These are phyloP conservation scores for Colletotrichum incanum DNA, from an alignment of 2,329 filamentous ascomycete genomes.

Conservation along the genomic window DNA sequence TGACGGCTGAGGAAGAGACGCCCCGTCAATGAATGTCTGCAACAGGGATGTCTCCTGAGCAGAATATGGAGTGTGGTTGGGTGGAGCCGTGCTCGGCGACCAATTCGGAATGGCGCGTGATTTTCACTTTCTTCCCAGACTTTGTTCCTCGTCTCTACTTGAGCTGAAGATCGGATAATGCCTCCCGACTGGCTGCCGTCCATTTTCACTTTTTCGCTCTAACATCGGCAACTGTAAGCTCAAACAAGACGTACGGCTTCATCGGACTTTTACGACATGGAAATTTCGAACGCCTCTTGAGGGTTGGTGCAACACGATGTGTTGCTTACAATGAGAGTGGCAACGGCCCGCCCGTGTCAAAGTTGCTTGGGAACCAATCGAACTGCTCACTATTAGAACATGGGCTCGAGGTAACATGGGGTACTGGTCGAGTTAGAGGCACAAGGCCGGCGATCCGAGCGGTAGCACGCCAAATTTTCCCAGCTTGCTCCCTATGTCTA, in stretches of 20 bases:
- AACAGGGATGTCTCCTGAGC: slow-evolving; percentile 28
- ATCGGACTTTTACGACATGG: not conserved
- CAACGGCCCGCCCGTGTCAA: slow-evolving; percentile 35
- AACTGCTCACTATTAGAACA: slow-evolving; percentile 15
- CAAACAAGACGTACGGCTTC: slow-evolving; percentile 25
- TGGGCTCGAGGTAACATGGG: slow-evolving; percentile 28
- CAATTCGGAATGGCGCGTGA: slow-evolving; percentile 26
- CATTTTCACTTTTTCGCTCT: slow-evolving; percentile 37
- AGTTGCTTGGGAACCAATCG: slow-evolving; percentile 13
- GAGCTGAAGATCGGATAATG: slow-evolving; percentile 21
- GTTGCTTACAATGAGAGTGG: slow-evolving; percentile 8
- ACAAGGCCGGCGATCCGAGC: not conserved
- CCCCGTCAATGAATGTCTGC: not conserved
- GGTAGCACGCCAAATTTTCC: slow-evolving; percentile 18
- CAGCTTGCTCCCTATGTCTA: slow-evolving; percentile 1
- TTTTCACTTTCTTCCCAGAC: slow-evolving; percentile 41
- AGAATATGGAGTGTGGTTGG: slow-evolving; percentile 1
- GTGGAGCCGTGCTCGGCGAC: slow-evolving; percentile 34
- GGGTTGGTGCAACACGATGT: not conserved
- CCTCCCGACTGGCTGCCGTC: slow-evolving; percentile 24
- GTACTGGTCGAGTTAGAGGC: not conserved
- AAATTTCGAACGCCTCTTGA: too few relatives aligned
- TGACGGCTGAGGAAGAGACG: not conserved
- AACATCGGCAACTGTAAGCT: slow-evolving; percentile 26
- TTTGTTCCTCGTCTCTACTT: slow-evolving; percentile 30